Evolutionary conservation across 352 stramenopile species (phyloP).

Genomic region (Blastocystis sp.): DNA sequence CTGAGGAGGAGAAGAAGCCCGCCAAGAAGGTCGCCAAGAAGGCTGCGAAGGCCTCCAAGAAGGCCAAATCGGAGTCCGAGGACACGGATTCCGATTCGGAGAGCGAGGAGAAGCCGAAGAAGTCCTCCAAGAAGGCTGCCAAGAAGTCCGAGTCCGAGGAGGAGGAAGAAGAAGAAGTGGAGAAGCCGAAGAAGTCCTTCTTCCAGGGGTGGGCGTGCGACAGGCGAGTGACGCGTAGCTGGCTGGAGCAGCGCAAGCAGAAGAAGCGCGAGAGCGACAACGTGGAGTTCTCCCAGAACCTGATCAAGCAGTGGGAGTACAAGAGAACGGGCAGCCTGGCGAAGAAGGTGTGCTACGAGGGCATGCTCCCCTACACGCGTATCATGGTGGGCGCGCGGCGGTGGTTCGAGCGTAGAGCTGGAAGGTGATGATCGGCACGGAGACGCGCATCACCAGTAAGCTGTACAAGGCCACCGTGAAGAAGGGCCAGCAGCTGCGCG

Average conservation of each 20-base stretch:
- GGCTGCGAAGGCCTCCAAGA: background rate
- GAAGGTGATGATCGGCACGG: constrained; percentile 51
- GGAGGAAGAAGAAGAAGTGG: constrained; percentile 63
- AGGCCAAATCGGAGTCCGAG: background rate
- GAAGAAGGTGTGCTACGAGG: constrained; percentile 70
- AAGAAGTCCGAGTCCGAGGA: background rate
- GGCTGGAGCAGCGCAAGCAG: constrained; percentile 55
- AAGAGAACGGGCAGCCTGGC: constrained; percentile 43
- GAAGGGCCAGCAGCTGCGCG: constrained; percentile 44
- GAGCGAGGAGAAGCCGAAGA: constrained; percentile 32
- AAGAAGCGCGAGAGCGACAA: constrained; percentile 68
- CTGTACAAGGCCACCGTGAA: constrained; percentile 56
- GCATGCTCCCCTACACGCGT: constrained; percentile 64
- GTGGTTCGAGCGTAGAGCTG: constrained; percentile 36
- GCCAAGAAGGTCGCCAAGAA: background rate
- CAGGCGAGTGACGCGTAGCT: constrained; percentile 7
- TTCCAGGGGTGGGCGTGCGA: constrained; percentile 36
- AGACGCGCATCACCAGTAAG: constrained; percentile 39
- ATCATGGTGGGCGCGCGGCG: constrained; percentile 10
- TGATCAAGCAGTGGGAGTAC: constrained; percentile 59
- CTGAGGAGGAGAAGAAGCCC: background rate
- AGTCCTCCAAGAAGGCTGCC: constrained; percentile 32
- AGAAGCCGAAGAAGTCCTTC: constrained; percentile 65
- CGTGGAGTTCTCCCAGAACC: constrained; percentile 60
- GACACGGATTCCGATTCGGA: constrained; percentile 6